Base-by-base conservation (phyloP, 2,329 filamentous ascomycete genomes). In the Hypomyces rosellus region DNA sequence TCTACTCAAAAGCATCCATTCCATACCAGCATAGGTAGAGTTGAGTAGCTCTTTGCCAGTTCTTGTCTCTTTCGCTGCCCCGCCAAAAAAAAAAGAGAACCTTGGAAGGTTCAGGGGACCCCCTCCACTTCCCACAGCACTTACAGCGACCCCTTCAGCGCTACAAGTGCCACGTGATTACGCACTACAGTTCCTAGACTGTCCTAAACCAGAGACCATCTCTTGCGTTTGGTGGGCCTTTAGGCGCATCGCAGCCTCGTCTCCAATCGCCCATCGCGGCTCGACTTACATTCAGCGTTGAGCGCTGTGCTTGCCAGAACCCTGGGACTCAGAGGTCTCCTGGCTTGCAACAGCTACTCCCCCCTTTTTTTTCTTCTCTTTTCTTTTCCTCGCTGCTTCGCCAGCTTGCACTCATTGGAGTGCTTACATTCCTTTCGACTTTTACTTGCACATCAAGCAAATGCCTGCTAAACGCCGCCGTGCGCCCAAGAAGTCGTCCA, bases 261-360 rank as follows among this genome's bases (percentile, higher is more conserved):
- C 52, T 52, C 46, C 44, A 55, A 54, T 57, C 50, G 54, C 25
- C 52, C 61, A 59, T 56, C 57, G 58, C 59, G 52, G 57, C 55
- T 59, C 61, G 62, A 63, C 63, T 65, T 61, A 64, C 54, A 66
- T 57, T 55, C 55, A 64, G 61, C 63, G 57, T 61, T 57, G 59
- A 56, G 54, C 57, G 59, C 59, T 60, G 60, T 53, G 57, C 50
- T 56, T 52, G 58, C 50, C 58, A 54, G 57, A 57, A 60, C 58
- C 5, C 49, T 59, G 59, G 6, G 25, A 30, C 25, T 30, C 54
- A 55, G 52, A 59, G 54, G 57, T 54, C 49, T 54, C 34, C 51
- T 52, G 53, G 47, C 42, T 30, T 36, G 40, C 48, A 46, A 18
- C 34, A 47, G 38, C 43, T 47, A 44, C 46, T 52, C 22, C 34